Conservation (phyloP, 75 land plant genomes). For the Azolla pinnata region DNA sequence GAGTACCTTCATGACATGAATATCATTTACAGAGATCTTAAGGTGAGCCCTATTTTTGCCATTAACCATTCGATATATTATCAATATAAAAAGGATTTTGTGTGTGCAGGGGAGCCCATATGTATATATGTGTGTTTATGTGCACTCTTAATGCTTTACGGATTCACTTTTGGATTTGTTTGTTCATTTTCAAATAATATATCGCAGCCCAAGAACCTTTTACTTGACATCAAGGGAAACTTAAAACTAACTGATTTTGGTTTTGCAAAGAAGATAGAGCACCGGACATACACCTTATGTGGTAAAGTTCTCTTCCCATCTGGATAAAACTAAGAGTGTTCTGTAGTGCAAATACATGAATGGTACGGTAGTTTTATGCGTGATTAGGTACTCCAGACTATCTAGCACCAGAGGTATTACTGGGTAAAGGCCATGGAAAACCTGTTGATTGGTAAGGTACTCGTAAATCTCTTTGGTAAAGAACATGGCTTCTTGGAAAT, state of each 20-base stretch:
- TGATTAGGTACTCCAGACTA: constrained; percentile 39
- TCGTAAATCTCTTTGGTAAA: background rate
- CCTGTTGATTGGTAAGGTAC: constrained; percentile 35
- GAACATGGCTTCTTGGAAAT: background rate
- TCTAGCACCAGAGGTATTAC: constrained; percentile 29
- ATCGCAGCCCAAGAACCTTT: constrained; percentile 32
- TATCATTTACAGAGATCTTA: constrained; percentile 27
- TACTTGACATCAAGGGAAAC: constrained; percentile 36
- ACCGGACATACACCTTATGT: constrained; percentile 32
- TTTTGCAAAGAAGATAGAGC: constrained; percentile 33
- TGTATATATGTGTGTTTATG: no score
- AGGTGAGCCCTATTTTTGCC: no score
- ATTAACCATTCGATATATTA: no score
- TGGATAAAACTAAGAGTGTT: no score
- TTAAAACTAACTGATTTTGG: constrained; percentile 34
- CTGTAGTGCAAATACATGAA: no score
- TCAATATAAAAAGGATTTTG: no score
- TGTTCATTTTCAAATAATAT: background rate
- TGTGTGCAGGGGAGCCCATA: no score
- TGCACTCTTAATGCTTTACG: no score
- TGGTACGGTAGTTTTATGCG: no score
- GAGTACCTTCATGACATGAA: constrained; percentile 34
- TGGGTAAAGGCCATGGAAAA: constrained; percentile 38
- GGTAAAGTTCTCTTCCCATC: no score
- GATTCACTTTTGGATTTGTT: background rate